These are phyloP conservation scores for Aureobasidium zeae DNA, from an alignment of 2,329 filamentous ascomycete species.

Conservation along the genomic window DNA sequence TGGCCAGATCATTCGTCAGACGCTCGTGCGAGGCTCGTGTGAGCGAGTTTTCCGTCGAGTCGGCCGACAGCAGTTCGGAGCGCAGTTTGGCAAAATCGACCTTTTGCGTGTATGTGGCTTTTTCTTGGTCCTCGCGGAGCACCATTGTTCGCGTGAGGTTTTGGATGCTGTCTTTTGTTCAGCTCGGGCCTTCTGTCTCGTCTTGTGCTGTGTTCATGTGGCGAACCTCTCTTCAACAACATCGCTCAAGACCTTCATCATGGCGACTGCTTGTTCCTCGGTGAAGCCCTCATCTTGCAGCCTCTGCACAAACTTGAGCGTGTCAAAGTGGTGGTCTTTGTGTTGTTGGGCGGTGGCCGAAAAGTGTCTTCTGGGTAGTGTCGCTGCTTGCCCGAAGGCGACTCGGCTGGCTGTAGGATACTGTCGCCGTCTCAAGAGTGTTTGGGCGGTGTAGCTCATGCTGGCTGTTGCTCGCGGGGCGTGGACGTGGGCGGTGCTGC, in stretches of 20 bases:
- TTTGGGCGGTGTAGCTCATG: slow-evolving; percentile 10
- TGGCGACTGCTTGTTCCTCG: slow-evolving; percentile 89
- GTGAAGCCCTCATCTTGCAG: slow-evolving; percentile 88
- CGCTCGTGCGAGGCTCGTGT: slow-evolving; percentile 87
- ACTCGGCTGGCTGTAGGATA: not conserved
- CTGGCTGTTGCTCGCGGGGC: slow-evolving; percentile 14
- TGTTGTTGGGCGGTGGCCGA: slow-evolving; percentile 53
- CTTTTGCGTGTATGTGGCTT: slow-evolving; percentile 71
- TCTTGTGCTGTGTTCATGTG: slow-evolving; percentile 30
- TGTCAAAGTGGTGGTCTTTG: slow-evolving; percentile 94
- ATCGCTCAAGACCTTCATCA: slow-evolving; percentile 95
- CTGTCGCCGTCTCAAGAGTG: slow-evolving; percentile 6
- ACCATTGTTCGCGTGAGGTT: slow-evolving; percentile 98
- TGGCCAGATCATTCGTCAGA: slow-evolving; percentile 87
- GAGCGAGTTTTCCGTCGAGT: slow-evolving; percentile 81
- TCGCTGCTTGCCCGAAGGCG: slow-evolving; percentile 2
- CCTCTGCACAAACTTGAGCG: slow-evolving; percentile 89
- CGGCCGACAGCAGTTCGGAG: slow-evolving; percentile 83
- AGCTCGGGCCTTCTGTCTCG: slow-evolving; percentile 32
- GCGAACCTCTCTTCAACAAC: slow-evolving; percentile 88
- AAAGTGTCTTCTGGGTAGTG: slow-evolving; percentile 39
- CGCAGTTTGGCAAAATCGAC: slow-evolving; percentile 97
- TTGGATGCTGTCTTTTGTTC: slow-evolving; percentile 56
- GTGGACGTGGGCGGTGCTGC: not conserved
- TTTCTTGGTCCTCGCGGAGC: slow-evolving; percentile 81